Conservation (phyloP, 2,329 filamentous ascomycete genomes). For the Aureobasidium mangrovei region DNA sequence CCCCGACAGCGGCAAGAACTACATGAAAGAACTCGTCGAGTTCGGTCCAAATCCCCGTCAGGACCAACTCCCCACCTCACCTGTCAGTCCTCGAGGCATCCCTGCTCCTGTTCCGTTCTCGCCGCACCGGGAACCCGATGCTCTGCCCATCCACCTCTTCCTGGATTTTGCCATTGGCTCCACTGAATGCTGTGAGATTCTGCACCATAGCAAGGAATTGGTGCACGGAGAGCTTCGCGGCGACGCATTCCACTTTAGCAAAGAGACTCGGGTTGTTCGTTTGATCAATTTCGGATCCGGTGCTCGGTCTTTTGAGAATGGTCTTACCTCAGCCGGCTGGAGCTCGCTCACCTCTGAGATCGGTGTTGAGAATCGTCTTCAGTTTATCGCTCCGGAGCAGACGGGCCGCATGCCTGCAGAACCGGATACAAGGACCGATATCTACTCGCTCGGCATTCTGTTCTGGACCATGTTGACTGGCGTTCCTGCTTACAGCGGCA, state of each 20-base stretch:
- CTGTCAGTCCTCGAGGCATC: neutral
- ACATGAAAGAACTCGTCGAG: slow-evolving; percentile 60
- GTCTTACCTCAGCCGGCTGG: slow-evolving; percentile 77
- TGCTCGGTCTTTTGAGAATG: slow-evolving; percentile 80
- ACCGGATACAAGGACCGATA: slow-evolving; percentile 84
- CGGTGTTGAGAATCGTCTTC: slow-evolving; percentile 78
- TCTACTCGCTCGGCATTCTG: slow-evolving; percentile 81
- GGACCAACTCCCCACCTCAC: slow-evolving; percentile 16
- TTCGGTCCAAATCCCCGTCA: slow-evolving; percentile 57
- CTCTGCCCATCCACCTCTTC: slow-evolving; percentile 58
- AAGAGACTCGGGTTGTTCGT: slow-evolving; percentile 61
- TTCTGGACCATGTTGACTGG: slow-evolving; percentile 83
- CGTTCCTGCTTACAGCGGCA: slow-evolving; percentile 68
- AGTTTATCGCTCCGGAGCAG: slow-evolving; percentile 90
- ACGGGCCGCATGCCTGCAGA: slow-evolving; percentile 88
- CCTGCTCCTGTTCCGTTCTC: neutral
- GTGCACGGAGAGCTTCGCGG: slow-evolving; percentile 86
- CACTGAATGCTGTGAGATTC: slow-evolving; percentile 72
- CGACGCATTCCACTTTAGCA: slow-evolving; percentile 83
- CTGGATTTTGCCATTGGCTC: slow-evolving; percentile 88
- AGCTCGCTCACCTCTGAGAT: slow-evolving; percentile 70
- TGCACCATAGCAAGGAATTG: slow-evolving; percentile 81
- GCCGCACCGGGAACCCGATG: neutral
- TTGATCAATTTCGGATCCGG: slow-evolving; percentile 82
- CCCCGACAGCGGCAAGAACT: slow-evolving; percentile 57